Conservation (phyloP, 2,329 filamentous ascomycete species). For the Pseudocercospora pini-densiflorae region DNA sequence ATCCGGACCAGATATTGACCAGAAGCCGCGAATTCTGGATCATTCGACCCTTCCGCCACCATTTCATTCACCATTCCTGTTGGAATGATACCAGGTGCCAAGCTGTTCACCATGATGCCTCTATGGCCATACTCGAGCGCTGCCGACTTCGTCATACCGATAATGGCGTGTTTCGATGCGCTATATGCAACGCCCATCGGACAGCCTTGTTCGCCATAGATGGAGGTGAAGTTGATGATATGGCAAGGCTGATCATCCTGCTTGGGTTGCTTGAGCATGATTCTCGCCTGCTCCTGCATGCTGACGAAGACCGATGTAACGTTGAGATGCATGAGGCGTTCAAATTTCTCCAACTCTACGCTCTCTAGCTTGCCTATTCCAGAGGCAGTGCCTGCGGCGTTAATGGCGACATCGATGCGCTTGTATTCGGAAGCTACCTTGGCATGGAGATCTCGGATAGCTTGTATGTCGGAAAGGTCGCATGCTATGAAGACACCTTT, state of each 20-base stretch:
- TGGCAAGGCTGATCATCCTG: not conserved
- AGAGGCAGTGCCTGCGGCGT: not conserved
- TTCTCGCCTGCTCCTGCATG: conserved; percentile 6
- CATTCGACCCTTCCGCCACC: not conserved
- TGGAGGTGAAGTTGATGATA: conserved; percentile 46
- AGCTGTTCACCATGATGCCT: conserved; percentile 23
- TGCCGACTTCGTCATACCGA: conserved; percentile 48
- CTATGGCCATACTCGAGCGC: conserved; percentile 12
- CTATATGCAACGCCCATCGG: conserved; percentile 41
- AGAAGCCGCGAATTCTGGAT: conserved; percentile 1
- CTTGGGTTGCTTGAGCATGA: conserved; percentile 1
- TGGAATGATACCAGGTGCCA: conserved; percentile 27
- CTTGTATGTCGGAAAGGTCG: not conserved
- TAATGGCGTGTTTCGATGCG: conserved; percentile 47
- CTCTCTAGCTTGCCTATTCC: conserved; percentile 1
- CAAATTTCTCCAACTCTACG: not conserved
- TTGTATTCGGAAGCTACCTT: not conserved
- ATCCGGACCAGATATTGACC: not conserved
- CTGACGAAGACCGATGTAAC: conserved; percentile 5
- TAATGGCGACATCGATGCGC: conserved; percentile 6
- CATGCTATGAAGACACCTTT: conserved; percentile 4
- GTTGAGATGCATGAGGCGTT: conserved; percentile 1
- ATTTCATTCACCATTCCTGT: not conserved
- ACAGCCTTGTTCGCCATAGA: conserved; percentile 47
- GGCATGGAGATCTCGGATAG: not conserved